A percentile compares a stretch with the other conserved stretches of the same genome.
These are phyloP conservation scores for Naematelia aurantialba DNA, from an alignment of 768 basidiomycete genomes.

Conservation along the genomic window DNA sequence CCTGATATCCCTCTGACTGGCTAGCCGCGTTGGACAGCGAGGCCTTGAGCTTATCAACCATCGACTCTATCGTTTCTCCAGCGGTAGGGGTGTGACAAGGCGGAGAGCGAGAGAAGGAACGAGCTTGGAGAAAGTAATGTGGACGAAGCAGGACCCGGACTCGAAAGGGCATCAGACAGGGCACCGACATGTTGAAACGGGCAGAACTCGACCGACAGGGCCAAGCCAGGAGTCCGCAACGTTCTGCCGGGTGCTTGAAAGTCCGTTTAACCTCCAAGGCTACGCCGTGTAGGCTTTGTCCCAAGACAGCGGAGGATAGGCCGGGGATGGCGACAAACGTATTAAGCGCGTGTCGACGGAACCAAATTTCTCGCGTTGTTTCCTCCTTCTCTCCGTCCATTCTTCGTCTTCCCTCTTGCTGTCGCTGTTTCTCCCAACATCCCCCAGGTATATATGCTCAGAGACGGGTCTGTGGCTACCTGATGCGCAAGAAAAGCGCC, in stretches of 20 bases:
- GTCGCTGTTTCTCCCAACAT: too few species aligned
- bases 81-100: background rate
- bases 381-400: background rate
- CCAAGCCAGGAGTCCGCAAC: too few species aligned
- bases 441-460: background rate
- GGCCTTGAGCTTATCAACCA: slow-evolving; percentile 3
- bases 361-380: background rate
- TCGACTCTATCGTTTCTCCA: background rate
- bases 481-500: background rate
- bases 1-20: slow-evolving; percentile 3
- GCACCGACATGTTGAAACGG: background rate
- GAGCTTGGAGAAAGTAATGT: background rate
- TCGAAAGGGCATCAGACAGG: background rate
- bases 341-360: background rate
- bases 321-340: background rate
- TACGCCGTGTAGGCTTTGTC: too few species aligned
- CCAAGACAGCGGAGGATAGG: too few species aligned
- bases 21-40: slow-evolving; percentile 3
- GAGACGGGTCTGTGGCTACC: background rate
- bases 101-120: background rate
- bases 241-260: too few species aligned
- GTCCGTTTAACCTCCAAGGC: too few species aligned
- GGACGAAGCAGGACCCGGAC: background rate
- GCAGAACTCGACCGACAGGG: background rate
- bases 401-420: background rate